Conservation (phyloP, 176 grass and related monocot species). For the Oryza brachyantha region DNA sequence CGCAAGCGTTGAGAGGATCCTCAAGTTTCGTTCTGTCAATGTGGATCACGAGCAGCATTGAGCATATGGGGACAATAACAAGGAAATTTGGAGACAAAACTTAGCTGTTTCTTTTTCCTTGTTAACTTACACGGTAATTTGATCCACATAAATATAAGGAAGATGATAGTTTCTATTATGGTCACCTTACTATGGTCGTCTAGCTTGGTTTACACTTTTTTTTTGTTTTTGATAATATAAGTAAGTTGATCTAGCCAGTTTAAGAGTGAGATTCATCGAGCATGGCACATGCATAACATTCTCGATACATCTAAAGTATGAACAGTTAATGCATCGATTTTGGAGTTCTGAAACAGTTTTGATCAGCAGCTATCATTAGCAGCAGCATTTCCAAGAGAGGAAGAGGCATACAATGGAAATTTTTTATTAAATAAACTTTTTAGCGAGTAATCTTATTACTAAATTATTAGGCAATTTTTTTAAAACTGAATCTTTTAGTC, state of each 20-base stretch:
- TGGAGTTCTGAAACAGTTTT: not conserved
- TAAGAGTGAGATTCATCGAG: not conserved
- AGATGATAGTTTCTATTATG: too few relatives aligned
- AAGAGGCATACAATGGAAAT: not conserved
- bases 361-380: too few relatives aligned
- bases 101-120: too few relatives aligned
- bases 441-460: too few relatives aligned
- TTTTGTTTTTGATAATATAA: too few relatives aligned
- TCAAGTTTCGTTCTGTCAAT: slow-evolving; percentile 48
- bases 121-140: not conserved
- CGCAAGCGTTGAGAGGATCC: slow-evolving; percentile 61
- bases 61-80: not conserved
- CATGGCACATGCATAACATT: not conserved
- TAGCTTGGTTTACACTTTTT: too few relatives aligned
- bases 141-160: too few relatives aligned
- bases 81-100: slow-evolving; percentile 14
- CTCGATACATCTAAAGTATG: not conserved
- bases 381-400: not conserved
- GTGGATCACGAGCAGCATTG: slow-evolving; percentile 7
- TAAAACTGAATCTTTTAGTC: too few relatives aligned
- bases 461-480: too few relatives aligned
- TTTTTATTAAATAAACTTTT: too few relatives aligned
- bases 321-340: too few relatives aligned
- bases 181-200: too few relatives aligned
- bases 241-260: not conserved